Evolutionary conservation across 108 stramenopile species (phyloP), one percentile per base, ranked within the genome.

Genomic region (Aurantiochytrium sp.): DNA sequence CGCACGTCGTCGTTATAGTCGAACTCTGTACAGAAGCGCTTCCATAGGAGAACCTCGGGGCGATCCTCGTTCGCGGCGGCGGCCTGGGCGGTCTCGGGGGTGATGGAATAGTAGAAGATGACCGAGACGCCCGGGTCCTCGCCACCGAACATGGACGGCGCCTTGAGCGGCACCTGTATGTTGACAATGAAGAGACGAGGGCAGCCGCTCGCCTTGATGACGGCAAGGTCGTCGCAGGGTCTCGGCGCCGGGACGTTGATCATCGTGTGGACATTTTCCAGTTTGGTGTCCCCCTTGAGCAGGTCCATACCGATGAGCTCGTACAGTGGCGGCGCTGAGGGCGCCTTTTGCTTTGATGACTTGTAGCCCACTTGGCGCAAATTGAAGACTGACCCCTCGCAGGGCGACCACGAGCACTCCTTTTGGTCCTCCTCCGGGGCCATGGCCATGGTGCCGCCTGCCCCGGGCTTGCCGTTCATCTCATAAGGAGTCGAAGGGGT

Each of bases 121-220:
- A 81, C 73, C n/a, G 42, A 48, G 39, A 81, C 73, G n/a, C 73
- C 73, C 6, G 73, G 73, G 32, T 81, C 73, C 32, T 81, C 73
- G 8, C 42, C 42, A 30, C 73, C 73, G 12, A 41, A 81, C 27
- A 48, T 24, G n/a, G 36, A 17, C 17, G 73, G 73, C 21, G 73
- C 73, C 32, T 81, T 81, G 30, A 81, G 73, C 17, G 73, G 73
- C 10, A 81, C 73, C 73, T 81, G 73, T 17, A 81, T 48, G 30
- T 81, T 81, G 30, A 81, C 73, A 27, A 48, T 42, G 73, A 81
- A 41, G 24, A 81, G 21, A 19, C 73, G 73, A 6, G 73, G 73
- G 8, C 21, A 48, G 2, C 73, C 73, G 39, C 42, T 48, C 21
- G n/a, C 30, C 24, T 81, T 48, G 4, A 81, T 81, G 10, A 81